Evolutionary conservation across 805 yeast genomes (phyloP), one percentile per base, ranked within the genome.

Genomic region (Naumovozyma castellii): DNA sequence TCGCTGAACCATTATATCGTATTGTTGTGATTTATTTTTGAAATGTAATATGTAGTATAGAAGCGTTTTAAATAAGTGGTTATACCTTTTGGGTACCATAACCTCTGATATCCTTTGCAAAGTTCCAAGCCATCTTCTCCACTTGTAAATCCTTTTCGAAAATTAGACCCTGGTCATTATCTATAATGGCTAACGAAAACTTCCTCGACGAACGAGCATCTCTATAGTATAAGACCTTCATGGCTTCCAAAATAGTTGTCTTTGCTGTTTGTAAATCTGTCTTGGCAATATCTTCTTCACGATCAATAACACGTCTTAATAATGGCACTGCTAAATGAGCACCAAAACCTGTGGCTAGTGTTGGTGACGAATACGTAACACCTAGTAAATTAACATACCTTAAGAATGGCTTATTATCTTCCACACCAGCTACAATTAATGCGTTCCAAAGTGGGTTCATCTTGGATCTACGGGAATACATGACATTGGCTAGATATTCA

Each of bases 391-490:
- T 96, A 35, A 87, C 94, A 57, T 84, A 88, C 49, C 80, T 78
- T 56, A 92, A 70, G 53, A 83, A 84, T 34, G 92, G 86, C 49
- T 75, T 71, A 35, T 67, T 71, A 32, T 78, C 78, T 47, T 83
- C 82, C 50, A 82, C 71, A 8, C 99, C 99, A 12, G 87, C 96
- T 38, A 92, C 97, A 41, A 92, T 70, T 30, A 84, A 66, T 1
- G 97, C 82, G 64, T 92, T 92, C 97, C 97, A 92, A 48, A 87
- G 71, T 18, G 99, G 99, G 60, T 92, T 78, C 90, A 92, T 80
- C 64, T 92, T 87, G 39, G 83, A 73, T 64, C 99, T 76, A 64
- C 97, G 80, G 48, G 74, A 69, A 66, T 92, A 92, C 71, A 90
- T 70, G 34, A 90, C 80, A 43, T 82, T 76, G 36, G 90, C 78